Conservation (phyloP, 495 filamentous ascomycete genomes). For the Aspergillus panamensis region DNA sequence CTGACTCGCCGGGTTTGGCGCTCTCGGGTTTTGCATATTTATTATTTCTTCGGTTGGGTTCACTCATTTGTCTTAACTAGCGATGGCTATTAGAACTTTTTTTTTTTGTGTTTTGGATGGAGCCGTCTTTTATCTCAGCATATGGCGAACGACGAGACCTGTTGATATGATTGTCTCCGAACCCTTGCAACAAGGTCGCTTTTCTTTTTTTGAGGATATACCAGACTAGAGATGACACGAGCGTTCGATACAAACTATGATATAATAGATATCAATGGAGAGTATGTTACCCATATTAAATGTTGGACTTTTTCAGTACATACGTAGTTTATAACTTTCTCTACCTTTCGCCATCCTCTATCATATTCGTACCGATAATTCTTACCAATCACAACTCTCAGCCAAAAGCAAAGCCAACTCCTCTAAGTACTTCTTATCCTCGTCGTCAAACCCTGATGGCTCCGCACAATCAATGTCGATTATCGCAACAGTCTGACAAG, state of each 20-base stretch:
- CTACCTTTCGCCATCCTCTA: not conserved
- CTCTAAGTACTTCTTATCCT: conserved; percentile 68
- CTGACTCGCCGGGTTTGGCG: not conserved
- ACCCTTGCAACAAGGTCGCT: not conserved
- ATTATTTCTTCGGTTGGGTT: not conserved
- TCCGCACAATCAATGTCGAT: conserved; percentile 84
- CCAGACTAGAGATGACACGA: not conserved
- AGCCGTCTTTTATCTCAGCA: not conserved
- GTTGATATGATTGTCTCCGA: not conserved
- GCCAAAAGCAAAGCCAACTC: conserved; percentile 62
- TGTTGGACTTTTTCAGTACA: too few relatives aligned
- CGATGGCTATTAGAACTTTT: not conserved
- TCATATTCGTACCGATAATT: not conserved
- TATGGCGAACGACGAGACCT: not conserved
- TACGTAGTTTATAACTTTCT: too few relatives aligned
- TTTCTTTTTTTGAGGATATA: not conserved
- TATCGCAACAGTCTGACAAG: conserved; percentile 67
- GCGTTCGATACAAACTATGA: not conserved
- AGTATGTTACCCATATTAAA: not conserved
- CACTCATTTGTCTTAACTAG: conserved; percentile 1
- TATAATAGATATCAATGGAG: not conserved
- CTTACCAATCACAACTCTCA: conserved; percentile 69
- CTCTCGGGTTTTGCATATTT: not conserved
- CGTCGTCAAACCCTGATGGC: conserved; percentile 68
- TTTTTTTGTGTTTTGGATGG: not conserved